Evolutionary conservation across 164 flowering plant species (phyloP), one percentile per base, ranked within the genome.

Genomic region (Macadamia integrifolia): DNA sequence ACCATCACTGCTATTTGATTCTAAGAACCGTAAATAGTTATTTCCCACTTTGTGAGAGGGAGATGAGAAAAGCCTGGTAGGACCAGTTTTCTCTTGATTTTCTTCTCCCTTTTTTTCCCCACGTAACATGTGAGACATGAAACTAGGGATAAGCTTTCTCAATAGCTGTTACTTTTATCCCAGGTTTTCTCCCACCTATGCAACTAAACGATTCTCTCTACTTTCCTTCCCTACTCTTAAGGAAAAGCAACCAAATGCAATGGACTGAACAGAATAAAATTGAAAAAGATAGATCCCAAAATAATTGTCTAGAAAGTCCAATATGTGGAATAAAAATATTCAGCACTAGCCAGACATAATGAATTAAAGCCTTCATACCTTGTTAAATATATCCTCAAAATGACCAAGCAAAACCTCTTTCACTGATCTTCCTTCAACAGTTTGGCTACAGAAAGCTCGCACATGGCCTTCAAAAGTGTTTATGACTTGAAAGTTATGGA

Each of bases 401-500:
- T 68, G 85, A 71, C 73, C 64, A 29, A 89, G 78, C 66, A 93
- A 71, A 57, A 75, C 66, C 50, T 76, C 74, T 61, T 60, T 69
- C 12, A 87, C 81, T 15, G 83, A 79, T 74, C 79, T 77, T 76
- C 43, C 68, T 60, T 70, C 75, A 31, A 48, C 44, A 62, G 60
- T 65, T 50, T 76, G 77, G 71, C 65, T 42, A 56, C 64, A 60
- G 60, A 87, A 67, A 69, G 66, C 72, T 70, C 29, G 32, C 44
- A 88, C 68, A 55, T 76, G 66, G 28, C 78, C 80, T 72, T 84
- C 80, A 75, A 92, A 78, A 23, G 81, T 81, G 63, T 66, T 77
- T 23, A 92, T 61, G 17, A 80, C 72, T 71, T 77, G 59, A 60
- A 90, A 92, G 58, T 90, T 92, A 49, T 80, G 70, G 52, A 63